Base-by-base conservation (phyloP, 371 early-diverging fungal genomes). In the Syncephalastrum sp. region DNA sequence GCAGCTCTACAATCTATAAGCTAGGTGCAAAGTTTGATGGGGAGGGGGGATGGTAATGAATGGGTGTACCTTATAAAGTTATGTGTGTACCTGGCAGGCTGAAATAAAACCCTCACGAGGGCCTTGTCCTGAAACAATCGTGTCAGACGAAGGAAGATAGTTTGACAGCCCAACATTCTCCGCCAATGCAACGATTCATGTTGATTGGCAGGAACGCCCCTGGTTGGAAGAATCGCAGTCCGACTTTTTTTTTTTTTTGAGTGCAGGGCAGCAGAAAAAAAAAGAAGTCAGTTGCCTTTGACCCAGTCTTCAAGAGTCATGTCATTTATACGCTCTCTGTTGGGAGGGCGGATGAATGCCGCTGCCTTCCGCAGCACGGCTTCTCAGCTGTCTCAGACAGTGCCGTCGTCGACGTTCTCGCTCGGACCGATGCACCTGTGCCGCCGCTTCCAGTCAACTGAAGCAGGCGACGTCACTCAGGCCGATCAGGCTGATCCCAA, bases 301-400 rank as follows among this genome's bases (percentile, higher is more conserved):
- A 33, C 38, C 3, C 10, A 3, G 10, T 27, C 57, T 53, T 48
- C 42, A 19, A 46, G 56, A 52, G 62, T 56, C 53, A 78, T 78
- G 79, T 69, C 71, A 50, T 75, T 78, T 61, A 69, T 72, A 55
- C 73, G 75, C 54, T 70, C 73, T 60, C 67, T 78, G 42, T 63
- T 75, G 56, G 79, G 79, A 58, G 75, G 68, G 42, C 60, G 64
- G 69, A 65, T 59, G 13, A 53, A 55, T 38, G 53, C 57, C 25
- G 52, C 60, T 41, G 54, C 65, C 42, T 68, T 71, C 17, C 60
- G 63, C n/a, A 64, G 64, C 51, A 62, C 62, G 29, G 70, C 63
- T 24, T 42, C 61, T 53, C 47, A 60, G 12, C 57, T 70, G 52
- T 48, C 69, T 14, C 55, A 65, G 43, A 47, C 54, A 24, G 53